Evolutionary conservation across 2,329 filamentous ascomycete genomes (phyloP).

Genomic region (Exophiala viscosa): DNA sequence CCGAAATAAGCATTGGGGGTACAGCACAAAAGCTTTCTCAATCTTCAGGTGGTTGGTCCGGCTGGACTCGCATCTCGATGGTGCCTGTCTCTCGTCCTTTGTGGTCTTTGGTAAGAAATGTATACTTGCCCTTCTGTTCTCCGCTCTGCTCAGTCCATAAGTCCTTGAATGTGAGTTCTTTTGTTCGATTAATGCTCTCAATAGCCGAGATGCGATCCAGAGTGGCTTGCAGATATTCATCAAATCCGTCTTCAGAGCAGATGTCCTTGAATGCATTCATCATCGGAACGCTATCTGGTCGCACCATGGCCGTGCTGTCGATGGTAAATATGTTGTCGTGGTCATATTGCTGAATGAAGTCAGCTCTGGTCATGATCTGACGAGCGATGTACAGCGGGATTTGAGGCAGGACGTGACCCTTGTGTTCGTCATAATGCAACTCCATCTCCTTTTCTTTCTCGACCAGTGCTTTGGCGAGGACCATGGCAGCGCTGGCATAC

Average conservation of each 20-base stretch:
- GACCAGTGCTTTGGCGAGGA: conserved; percentile 86
- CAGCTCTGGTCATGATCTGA: conserved; percentile 90
- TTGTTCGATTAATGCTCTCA: conserved; percentile 87
- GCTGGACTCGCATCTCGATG: conserved; percentile 35
- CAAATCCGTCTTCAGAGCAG: conserved; percentile 71
- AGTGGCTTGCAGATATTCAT: conserved; percentile 75
- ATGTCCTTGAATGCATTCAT: conserved; percentile 86
- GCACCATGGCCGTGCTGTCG: conserved; percentile 77
- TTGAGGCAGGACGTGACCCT: conserved; percentile 72
- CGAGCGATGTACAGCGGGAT: conserved; percentile 78
- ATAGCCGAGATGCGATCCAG: conserved; percentile 85
- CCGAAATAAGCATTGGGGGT: too few relatives aligned
- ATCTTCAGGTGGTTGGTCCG: conserved; percentile 16
- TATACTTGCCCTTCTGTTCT: conserved; percentile 62
- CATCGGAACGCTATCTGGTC: conserved; percentile 95
- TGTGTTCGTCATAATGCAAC: conserved; percentile 62
- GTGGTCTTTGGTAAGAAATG: conserved; percentile 52
- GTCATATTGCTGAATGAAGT: conserved; percentile 91
- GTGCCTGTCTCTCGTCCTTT: conserved; percentile 47
- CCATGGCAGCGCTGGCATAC: conserved; percentile 90
- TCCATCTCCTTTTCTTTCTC: conserved; percentile 67
- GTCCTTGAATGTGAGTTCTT: conserved; percentile 93
- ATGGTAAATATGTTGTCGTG: conserved; percentile 95
- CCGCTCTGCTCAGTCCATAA: conserved; percentile 62
- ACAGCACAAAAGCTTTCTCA: too few relatives aligned